Base-by-base conservation (phyloP, 257 asterid genomes). In the Jasminum sambac region DNA sequence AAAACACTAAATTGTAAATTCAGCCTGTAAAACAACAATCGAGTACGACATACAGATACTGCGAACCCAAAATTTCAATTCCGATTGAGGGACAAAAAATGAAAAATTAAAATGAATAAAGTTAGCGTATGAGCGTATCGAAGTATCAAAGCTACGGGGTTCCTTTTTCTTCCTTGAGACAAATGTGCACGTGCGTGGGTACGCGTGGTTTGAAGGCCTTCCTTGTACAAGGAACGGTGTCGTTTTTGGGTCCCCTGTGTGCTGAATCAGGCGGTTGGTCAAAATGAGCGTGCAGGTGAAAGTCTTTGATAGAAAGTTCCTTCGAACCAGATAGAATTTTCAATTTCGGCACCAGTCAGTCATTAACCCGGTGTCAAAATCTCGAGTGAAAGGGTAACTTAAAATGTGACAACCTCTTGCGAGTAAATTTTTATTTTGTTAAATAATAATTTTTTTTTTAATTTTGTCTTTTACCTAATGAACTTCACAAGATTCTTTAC, bases 231-330 rank as follows among this genome's bases (percentile, higher is more conserved):
- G 10, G 3, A 58, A 74, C 69, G 69, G 11, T 34, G 78, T 21
- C 73, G 73, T 74, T 58, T 73, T 2, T 30, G 4, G 1, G 1
- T n/a, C 24, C 59, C 59, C 24, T 24, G 12, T 8, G 5, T 5
- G 17, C 13, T 1, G 25, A 30, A 11, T 73, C 40, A 13, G 76
- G 70, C 48, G 63, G 5, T 42, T 39, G 67, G 81, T 77, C 81
- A 77, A 77, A 69, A 67, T 17, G 26, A 8, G 60, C 11, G 50
- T 50, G 59, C 59, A 6, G 36, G 36, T 30, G 36, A 30, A 30
- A 4, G 25, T 50, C 19, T 17, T n/a, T 7, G n/a, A n/a, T 46
- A 16, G 57, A 46, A 46, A 21, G 57, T 46, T 46, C 57, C 57
- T 16, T 46, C 57, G n/a, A 19, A 46, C 57, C 57, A 16, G 57